phyloP scores from a whole-genome alignment of 805 yeast species.

The Wickerhamiella parazyma region DNA sequence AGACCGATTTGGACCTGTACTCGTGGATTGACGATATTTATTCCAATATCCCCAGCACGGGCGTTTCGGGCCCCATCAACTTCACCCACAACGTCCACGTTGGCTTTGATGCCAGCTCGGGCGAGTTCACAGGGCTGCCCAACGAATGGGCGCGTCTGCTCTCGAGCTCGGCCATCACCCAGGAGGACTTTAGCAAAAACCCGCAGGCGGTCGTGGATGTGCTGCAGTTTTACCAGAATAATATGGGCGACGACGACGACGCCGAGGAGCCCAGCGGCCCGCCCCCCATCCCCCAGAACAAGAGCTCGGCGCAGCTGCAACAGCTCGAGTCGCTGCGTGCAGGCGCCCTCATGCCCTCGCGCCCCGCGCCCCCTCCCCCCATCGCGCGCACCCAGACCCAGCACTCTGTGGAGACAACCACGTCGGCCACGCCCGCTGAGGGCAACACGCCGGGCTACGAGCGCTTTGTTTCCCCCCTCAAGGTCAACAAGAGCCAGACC shows the following conservation, averaged over 20 bases:
- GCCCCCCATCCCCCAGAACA: slow-evolving; percentile 11
- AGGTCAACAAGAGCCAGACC: slow-evolving; percentile 7
- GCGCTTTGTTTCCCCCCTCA: slow-evolving; percentile 9
- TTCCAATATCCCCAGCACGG: slow-evolving; percentile 28
- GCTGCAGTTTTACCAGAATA: slow-evolving; percentile 53
- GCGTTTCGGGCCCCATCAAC: slow-evolving; percentile 83
- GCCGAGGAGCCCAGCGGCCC: slow-evolving; percentile 1
- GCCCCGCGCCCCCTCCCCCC: slow-evolving; percentile 12
- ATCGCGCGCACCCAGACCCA: not conserved
- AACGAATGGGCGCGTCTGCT: slow-evolving; percentile 81
- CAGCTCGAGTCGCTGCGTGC: slow-evolving; percentile 7
- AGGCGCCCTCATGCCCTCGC: slow-evolving; percentile 6
- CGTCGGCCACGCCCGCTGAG: slow-evolving; percentile 2
- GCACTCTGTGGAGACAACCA: not conserved
- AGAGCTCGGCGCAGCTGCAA: slow-evolving; percentile 5
- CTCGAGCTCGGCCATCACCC: slow-evolving; percentile 75
- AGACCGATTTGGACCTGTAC: slow-evolving; percentile 63
- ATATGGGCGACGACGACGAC: slow-evolving; percentile 16
- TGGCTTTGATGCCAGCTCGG: slow-evolving; percentile 71
- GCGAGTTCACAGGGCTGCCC: slow-evolving; percentile 85
- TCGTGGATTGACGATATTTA: slow-evolving; percentile 84
- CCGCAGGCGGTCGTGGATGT: slow-evolving; percentile 92
- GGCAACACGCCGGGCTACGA: slow-evolving; percentile 8
- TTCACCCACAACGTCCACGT: slow-evolving; percentile 94
- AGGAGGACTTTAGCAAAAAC: slow-evolving; percentile 75